Percentiles rank a stretch among this genome's conserved stretches.
Evolutionary conservation across 495 filamentous ascomycete species (phyloP).

Genomic region (Annulohypoxylon bovei): DNA sequence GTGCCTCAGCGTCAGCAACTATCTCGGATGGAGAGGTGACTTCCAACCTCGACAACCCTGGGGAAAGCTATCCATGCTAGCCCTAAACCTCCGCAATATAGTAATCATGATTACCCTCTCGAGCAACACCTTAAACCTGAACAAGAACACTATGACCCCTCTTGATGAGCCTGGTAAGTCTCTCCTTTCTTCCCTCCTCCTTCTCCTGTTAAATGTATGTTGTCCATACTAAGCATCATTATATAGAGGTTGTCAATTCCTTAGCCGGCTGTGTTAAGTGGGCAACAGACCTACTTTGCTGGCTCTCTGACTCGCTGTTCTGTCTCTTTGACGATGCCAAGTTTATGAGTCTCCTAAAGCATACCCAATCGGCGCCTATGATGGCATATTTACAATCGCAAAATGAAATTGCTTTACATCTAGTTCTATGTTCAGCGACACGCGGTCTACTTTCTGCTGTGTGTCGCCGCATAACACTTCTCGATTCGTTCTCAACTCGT

Average conservation of each 20-base stretch:
- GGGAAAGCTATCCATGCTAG: constrained; percentile 77
- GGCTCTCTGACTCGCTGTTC: constrained; percentile 73
- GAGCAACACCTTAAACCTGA: constrained; percentile 51
- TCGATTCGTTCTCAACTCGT: constrained; percentile 53
- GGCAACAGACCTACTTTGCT: constrained; percentile 74
- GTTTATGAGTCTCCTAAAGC: constrained; percentile 54
- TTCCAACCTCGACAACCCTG: constrained; percentile 66
- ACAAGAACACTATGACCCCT: constrained; percentile 59
- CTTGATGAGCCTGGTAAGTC: constrained; percentile 72
- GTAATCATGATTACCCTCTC: constrained; percentile 72
- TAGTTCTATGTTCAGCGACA: constrained; percentile 77
- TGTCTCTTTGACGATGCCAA: constrained; percentile 65
- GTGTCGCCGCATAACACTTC: constrained; percentile 67
- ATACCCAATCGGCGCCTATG: constrained; percentile 60
- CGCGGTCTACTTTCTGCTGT: constrained; percentile 74
- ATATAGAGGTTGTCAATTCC: constrained; percentile 62
- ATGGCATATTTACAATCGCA: constrained; percentile 54
- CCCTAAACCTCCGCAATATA: constrained; percentile 75
- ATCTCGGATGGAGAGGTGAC: constrained; percentile 71
- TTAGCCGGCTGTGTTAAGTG: constrained; percentile 69
- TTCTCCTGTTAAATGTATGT: neutral
- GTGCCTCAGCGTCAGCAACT: constrained; percentile 74
- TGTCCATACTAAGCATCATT: neutral
- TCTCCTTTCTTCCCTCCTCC: neutral
- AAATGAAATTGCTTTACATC: constrained; percentile 68